Base-by-base conservation (phyloP, 2,329 filamentous ascomycete species). In the Hymenotorrendiella dingleyae region DNA sequence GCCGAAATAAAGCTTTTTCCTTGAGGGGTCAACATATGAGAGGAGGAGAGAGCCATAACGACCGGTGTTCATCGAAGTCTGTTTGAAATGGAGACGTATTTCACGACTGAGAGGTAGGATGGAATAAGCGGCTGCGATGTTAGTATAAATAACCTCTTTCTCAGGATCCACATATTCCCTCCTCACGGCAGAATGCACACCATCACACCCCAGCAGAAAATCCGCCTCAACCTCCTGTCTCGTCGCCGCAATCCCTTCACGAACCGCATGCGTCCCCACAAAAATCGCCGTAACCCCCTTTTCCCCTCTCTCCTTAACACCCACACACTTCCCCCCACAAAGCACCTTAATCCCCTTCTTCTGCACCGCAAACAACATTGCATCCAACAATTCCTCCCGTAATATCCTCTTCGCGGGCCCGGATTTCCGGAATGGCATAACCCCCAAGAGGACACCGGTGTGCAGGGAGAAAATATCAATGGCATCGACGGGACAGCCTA, bases 121-220 rank as follows among this genome's bases (percentile, higher is more conserved):
- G n/a, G 45, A 38, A 40, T 48, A 50, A 11, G 45, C 42, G 19
- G 27, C 27, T 10, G 35, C 39, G 6, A 48, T 21, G 10, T 35
- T 27, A 2, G 45, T 45, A 33, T 50, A 48, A 6, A 36, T 42
- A n/a, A 42, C 30, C 17, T 12, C 19, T n/a, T 39, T 23, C 17
- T 20, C 36, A 0, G 50, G 42, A 14, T 53, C 44, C 11, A 54
- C 45, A 44, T 53, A 57, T 17, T 50, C 35, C 4, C 19, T 32
- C 2, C 61, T 53, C 10, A 62, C 53, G 2, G 51, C 48, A 2
- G 60, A 63, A 43, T 63, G 60, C 23, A 64, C 57, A 11, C 62
- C 62, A 42, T 64, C 61, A 40, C 55, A 56, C 2, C 55, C 62
- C 12, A 63, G 46, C 6, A 64, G 45, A n/a, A 63, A 43, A 43